Base-by-base conservation (phyloP, 108 stramenopile species). In the Schizochytrium sp. region DNA sequence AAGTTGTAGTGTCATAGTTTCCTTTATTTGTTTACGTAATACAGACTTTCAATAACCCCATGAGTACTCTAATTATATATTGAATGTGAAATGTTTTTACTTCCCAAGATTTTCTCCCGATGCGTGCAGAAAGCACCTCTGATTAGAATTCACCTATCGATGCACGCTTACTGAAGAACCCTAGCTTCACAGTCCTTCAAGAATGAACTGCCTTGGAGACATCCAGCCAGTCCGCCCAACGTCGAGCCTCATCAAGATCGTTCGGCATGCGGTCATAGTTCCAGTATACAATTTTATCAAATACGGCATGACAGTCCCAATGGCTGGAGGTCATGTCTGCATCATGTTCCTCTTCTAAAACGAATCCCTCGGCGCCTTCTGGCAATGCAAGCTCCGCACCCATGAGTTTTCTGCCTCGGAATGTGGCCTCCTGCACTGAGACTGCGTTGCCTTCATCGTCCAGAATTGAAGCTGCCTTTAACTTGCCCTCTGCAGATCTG, bases 331-430 rank as follows among this genome's bases (percentile, higher is more conserved):
- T 53, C 5, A n/a, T 40, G 15, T n/a, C 45, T 10, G 47, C 53
- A 10, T 13, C 47, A 17, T 50, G 38, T 17, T 7, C 76, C 5
- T 49, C 76, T 2, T 83, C 76, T 53, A 83, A 10, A 0, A 83
- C 10, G 15, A 40, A 55, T 47, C 76, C 76, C 15, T 19, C 5
- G 15, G 76, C 47, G 15, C 15, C 47, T 10, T 83, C 76, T 5
- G 76, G 76, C 45, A 83, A 53, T 53, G 76, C 47, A 53, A 83
- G 50, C 15, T 83, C 50, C 5, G 76, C 47, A 5, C 76, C 76
- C 45, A 83, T n/a, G 76, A 83, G 76, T 55, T 83, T 83, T 47
- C 76, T 47, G 2, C 76, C 76, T 13, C 76, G 76, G 47, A 83
- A 83, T 47, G 76, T 83, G 15, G 76, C 76, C 47, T 55, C 50